Evolutionary conservation across 179 eudicot species (phyloP), one percentile per base, ranked within the genome.

Genomic region (Spinacia oleracea): DNA sequence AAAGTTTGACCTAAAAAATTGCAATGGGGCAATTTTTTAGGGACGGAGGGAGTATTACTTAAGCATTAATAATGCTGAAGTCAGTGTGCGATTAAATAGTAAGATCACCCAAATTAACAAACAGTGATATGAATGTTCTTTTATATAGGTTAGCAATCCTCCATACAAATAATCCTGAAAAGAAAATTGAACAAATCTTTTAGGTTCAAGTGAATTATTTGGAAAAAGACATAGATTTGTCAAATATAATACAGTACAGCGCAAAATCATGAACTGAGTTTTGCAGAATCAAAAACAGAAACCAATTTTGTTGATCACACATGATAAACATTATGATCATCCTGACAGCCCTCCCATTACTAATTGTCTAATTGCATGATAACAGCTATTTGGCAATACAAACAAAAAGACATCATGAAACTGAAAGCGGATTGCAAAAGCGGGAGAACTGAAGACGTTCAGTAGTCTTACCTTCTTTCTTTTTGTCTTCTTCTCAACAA

Each of bases 401-500:
- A 7, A 42, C 43, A 46, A n/a, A 16, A 46, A 66, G 40, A 72
- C 6, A 56, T 18, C 38, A 72, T 72, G 27, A 31, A 72, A 40
- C 21, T 72, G 43, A 78, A 42, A 60, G 38, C 46, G 73, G 63
- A 27, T 48, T 6, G 2, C 60, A 38, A 16, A 60, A 74, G 43
- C 9, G 38, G 16, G 12, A 46, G 15, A 63, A n/a, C 9, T 40
- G 59, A n/a, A 62, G 45, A 73, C 46, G 56, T 77, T 72, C 27
- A 70, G 58, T 34, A 75, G 12, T 35, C 84, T 73, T 38, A 91
- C 93, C 98, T 93, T 95, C 85, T 91, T 93, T 65, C 96, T 90
- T 81, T 89, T 93, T 79, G 84, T 91, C 91, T 90, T 89, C 86
- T 89, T 88, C 84, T 93, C 96, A 51, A 78, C 74, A 71, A 87